Percentiles rank a stretch among this genome's conserved stretches.
These are phyloP conservation scores for Pulveroboletus sp. DNA, from an alignment of 768 basidiomycete genomes.

Conservation along the genomic window DNA sequence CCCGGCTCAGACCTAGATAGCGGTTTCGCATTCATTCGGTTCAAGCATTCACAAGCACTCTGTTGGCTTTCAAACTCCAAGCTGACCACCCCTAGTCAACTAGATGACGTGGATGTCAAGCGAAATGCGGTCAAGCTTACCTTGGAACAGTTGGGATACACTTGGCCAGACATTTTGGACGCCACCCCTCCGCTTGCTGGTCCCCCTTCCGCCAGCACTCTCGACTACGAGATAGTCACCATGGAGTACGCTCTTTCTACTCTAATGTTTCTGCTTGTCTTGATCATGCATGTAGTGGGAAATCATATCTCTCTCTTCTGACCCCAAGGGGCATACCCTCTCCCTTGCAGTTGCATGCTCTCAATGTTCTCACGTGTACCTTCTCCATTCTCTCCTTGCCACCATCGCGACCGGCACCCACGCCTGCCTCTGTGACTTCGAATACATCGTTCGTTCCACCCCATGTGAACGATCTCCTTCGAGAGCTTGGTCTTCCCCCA, in stretches of 20 bases:
- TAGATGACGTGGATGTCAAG: conserved; percentile 11
- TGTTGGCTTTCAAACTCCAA: conserved; percentile 21
- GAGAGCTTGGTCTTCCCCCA: conserved; percentile 60
- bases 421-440: conserved; percentile 27
- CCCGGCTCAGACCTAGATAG: background rate
- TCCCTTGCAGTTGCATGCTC: conserved; percentile 58
- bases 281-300: conserved; percentile 19
- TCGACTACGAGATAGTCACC: conserved; percentile 31
- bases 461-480: conserved; percentile 59
- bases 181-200: conserved; percentile 27
- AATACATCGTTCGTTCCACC: conserved; percentile 35
- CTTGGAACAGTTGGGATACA: conserved; percentile 35
- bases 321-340: conserved; percentile 49
- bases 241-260: conserved; percentile 15
- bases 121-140: conserved; percentile 23
- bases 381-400: conserved; percentile 58
- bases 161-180: conserved; percentile 46
- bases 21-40: conserved; percentile 17
- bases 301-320: conserved; percentile 52
- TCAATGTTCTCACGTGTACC: conserved; percentile 32
- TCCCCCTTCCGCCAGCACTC: conserved; percentile 20
- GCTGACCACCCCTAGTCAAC: conserved; percentile 9
- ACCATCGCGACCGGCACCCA: conserved; percentile 37
- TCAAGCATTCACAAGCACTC: conserved; percentile 27
- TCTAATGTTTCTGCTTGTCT: background rate